These are phyloP conservation scores for Aspergillus steynii DNA, from an alignment of 495 filamentous ascomycete species.

Conservation along the genomic window DNA sequence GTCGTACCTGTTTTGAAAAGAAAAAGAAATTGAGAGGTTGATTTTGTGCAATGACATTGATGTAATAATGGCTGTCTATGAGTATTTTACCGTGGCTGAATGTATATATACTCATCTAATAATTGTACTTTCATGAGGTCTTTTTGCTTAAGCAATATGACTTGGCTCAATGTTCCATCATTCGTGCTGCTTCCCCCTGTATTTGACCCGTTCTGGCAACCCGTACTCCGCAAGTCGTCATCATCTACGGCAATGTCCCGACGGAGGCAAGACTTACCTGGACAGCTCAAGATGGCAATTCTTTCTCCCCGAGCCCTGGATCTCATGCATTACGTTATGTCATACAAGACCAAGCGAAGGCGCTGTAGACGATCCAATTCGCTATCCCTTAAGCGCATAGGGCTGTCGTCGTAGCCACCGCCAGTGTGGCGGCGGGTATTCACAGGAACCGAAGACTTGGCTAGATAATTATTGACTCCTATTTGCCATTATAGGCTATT, in stretches of 20 bases:
- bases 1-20: neutral
- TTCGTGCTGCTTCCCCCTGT: too few species aligned
- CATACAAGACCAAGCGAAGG: neutral
- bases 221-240: too few species aligned
- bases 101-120: too few species aligned
- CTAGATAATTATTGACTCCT: neutral
- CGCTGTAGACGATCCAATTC: neutral
- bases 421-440: neutral
- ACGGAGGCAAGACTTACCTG: neutral
- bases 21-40: constrained; percentile 2
- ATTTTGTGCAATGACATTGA: neutral
- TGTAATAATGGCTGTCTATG: too few species aligned
- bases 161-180: too few species aligned
- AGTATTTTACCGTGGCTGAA: too few species aligned
- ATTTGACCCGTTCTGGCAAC: too few species aligned
- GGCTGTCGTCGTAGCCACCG: neutral
- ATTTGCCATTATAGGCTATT: neutral
- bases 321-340: neutral
- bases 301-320: too few species aligned
- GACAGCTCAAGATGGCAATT: neutral
- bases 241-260: too few species aligned
- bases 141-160: too few species aligned
- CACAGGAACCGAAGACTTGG: neutral
- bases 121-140: too few species aligned
- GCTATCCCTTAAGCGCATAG: neutral